Base-by-base conservation (phyloP, 139 green algal genomes). In the Chlorella sp. region DNA sequence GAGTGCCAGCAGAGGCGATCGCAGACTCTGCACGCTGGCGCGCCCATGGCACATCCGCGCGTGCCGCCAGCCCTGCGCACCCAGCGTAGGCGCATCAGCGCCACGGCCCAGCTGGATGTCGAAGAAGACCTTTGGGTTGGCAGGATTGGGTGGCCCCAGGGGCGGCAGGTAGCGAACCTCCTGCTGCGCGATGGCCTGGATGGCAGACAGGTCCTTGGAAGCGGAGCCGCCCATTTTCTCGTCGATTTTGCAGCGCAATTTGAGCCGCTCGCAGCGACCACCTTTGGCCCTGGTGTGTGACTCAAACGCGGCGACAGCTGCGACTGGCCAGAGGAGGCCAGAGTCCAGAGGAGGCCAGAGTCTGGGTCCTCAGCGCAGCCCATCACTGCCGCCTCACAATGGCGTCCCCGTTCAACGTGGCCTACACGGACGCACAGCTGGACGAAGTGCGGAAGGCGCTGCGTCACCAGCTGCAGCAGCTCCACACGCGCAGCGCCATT, bases 21-120 rank as follows among this genome's bases (percentile, higher is more conserved):
- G n/a, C n/a, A n/a, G n/a, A n/a, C n/a, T n/a, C n/a, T n/a, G n/a
- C n/a, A n/a, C n/a, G n/a, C n/a, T n/a, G n/a, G n/a, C n/a, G n/a
- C n/a, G n/a, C n/a, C n/a, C n/a, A n/a, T n/a, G n/a, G n/a, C n/a
- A n/a, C n/a, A n/a, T n/a, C n/a, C n/a, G n/a, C n/a, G n/a, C n/a
- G n/a, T n/a, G n/a, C n/a, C n/a, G n/a, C n/a, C n/a, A n/a, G n/a
- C n/a, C n/a, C n/a, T n/a, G n/a, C 3, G 91, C 82, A 1, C 93
- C 93, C 2, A 97, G 67, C 0, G 86, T 83, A 1, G 76, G 80
- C 30, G 74, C 88, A 23, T 90, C 86, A 14, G 85, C 89, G 49
- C 91, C 94, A 20, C 87, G 74, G 10, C 89, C 91, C n/a, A 97
- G 83, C 35, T 82, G 76, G n/a, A 97, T 87, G 86, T 97, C 93